Evolutionary conservation across 2,329 filamentous ascomycete species (phyloP), one percentile per base, ranked within the genome.

Genomic region (Dissoconium aciculare): DNA sequence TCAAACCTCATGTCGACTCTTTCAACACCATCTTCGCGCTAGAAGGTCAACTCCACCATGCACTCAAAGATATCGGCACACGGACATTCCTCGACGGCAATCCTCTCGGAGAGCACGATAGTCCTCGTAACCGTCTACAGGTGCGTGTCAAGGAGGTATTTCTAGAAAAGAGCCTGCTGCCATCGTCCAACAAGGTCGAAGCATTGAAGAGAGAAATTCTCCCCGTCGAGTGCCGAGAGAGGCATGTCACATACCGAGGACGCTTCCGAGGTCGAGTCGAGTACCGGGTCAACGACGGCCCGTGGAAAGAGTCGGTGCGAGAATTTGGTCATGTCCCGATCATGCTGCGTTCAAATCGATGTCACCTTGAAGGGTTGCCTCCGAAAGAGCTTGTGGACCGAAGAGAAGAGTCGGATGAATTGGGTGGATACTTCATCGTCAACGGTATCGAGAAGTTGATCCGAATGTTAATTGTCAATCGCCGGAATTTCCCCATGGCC

Each of bases 391-490:
- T 98, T 11, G 83, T 95, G 16, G 67, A 78, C 40, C 73, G 74
- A 37, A 92, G 94, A 54, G 89, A 98, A 59, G 89, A 98, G 57
- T 80, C 85, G 0, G 89, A 98, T 57, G 89, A 98, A 57, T 60
- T 95, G 17, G 89, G 89, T 21, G 89, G 89, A 26, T 98, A 95
- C 56, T 98, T 95, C 52, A 74, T 98, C 47, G 80, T 98, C 49
- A 98, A 98, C 54, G 89, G 89, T 42, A 93, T 85, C 50, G 89
- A 98, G 57, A 95, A 94, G 62, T 72, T 95, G 35, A 84, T 95
- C 46, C 82, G 89, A 51, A 74, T 95, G 63, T 67, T 98, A 39
- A 76, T 93, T 41, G 71, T 95, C 39, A 83, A 84, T 52, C 74
- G 82, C 56, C 71, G 89, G 50, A 98, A 98, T 56, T 94, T 83